Conservation (phyloP, 164 flowering plant species). For the grape (Vitis vinifera) region DNA sequence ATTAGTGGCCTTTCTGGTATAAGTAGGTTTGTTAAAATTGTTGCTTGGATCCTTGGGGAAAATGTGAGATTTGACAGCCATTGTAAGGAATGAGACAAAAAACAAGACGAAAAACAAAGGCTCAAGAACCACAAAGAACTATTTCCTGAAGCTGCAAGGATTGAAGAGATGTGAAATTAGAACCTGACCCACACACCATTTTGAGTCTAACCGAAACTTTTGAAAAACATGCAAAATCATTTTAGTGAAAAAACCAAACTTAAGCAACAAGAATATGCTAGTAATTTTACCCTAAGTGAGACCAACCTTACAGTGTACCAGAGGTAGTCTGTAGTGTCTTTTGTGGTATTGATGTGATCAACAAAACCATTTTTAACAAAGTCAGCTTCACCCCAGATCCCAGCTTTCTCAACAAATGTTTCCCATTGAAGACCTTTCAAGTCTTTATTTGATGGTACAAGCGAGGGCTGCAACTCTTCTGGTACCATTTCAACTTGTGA, state of each 20-base stretch:
- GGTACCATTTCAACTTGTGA: constrained; percentile 76
- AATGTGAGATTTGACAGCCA: too few relatives aligned
- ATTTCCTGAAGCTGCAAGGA: too few relatives aligned
- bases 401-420: constrained; percentile 71
- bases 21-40: too few relatives aligned
- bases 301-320: constrained; percentile 94
- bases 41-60: too few relatives aligned
- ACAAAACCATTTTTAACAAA: constrained; percentile 66
- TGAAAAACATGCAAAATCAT: not conserved
- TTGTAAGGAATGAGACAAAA: too few relatives aligned
- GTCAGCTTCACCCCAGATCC: constrained; percentile 81
- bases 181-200: too few relatives aligned
- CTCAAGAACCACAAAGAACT: too few relatives aligned
- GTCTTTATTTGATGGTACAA: constrained; percentile 27
- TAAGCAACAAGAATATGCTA: not conserved
- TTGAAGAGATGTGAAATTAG: too few relatives aligned
- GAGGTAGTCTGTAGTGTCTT: constrained; percentile 91
- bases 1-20: too few relatives aligned
- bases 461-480: constrained; percentile 48
- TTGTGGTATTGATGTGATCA: constrained; percentile 92
- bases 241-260: not conserved
- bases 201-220: not conserved
- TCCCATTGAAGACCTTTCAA: constrained; percentile 62
- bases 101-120: too few relatives aligned
- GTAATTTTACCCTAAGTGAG: not conserved